These are phyloP conservation scores for Phytopythium helicoides DNA, from an alignment of 352 stramenopile genomes.

Conservation along the genomic window DNA sequence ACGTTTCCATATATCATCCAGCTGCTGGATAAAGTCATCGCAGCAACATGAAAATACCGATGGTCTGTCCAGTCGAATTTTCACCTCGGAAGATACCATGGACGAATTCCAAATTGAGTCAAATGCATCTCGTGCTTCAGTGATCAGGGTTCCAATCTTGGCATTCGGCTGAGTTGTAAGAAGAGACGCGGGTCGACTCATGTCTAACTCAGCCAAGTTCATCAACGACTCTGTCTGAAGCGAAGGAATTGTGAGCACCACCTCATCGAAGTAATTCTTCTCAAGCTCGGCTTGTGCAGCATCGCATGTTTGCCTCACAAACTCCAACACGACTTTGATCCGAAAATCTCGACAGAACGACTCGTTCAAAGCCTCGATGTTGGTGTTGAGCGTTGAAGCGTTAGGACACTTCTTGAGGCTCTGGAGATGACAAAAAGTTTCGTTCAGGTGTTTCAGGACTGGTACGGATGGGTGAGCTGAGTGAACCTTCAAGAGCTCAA, in stretches of 20 bases:
- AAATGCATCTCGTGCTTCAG: slow-evolving; percentile 45
- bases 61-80: slow-evolving; percentile 50
- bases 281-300: slow-evolving; percentile 38
- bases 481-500: slow-evolving; percentile 50
- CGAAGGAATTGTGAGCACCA: slow-evolving; percentile 38
- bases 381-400: slow-evolving; percentile 57
- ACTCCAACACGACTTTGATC: slow-evolving; percentile 54
- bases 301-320: slow-evolving; percentile 40
- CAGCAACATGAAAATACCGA: slow-evolving; percentile 46
- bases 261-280: slow-evolving; percentile 60
- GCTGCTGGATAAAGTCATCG: slow-evolving; percentile 41
- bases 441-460: slow-evolving; percentile 53
- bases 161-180: slow-evolving; percentile 9
- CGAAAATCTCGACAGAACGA: slow-evolving; percentile 69
- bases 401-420: slow-evolving; percentile 68
- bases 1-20: slow-evolving; percentile 52
- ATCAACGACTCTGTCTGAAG: slow-evolving; percentile 20
- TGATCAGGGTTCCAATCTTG: slow-evolving; percentile 45
- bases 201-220: slow-evolving; percentile 3
- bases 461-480: slow-evolving; percentile 32
- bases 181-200: slow-evolving; percentile 1
- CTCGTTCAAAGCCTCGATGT: slow-evolving; percentile 59
- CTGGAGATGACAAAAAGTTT: slow-evolving; percentile 63
- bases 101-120: slow-evolving; percentile 63
- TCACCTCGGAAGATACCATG: slow-evolving; percentile 69